These are phyloP conservation scores for Parachlorella kessleri DNA, from an alignment of 139 green algal species.

Conservation along the genomic window DNA sequence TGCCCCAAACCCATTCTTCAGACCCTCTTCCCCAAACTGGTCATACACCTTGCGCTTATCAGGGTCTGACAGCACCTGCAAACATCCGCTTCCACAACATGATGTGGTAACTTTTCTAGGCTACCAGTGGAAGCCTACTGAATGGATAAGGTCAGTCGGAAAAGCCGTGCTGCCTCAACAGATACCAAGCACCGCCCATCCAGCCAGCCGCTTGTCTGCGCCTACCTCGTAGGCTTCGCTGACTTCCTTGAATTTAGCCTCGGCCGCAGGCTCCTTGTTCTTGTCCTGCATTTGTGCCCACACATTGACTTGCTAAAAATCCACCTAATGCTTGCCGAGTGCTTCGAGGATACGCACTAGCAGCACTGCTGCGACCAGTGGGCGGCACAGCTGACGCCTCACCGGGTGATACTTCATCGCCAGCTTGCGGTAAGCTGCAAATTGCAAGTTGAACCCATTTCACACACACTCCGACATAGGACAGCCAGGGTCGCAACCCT, in stretches of 20 bases:
- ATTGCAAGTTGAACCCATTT: too few relatives aligned
- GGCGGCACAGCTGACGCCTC: background rate
- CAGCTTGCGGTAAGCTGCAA: conserved; percentile 80
- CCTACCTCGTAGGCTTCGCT: conserved; percentile 83
- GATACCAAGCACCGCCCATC: background rate
- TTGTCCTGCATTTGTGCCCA: conserved; percentile 75
- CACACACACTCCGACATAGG: too few relatives aligned
- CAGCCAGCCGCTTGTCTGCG: background rate
- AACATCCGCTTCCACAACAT: too few relatives aligned
- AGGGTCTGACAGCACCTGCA: conserved; percentile 78
- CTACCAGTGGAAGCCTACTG: too few relatives aligned
- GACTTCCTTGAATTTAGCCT: conserved; percentile 89
- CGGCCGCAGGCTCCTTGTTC: conserved; percentile 58
- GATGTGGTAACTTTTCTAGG: too few relatives aligned
- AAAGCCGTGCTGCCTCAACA: too few relatives aligned
- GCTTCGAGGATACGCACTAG: too few relatives aligned
- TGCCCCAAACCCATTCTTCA: conserved; percentile 69
- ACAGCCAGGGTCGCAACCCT: too few relatives aligned
- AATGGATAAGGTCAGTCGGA: too few relatives aligned
- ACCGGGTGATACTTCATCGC: conserved; percentile 87
- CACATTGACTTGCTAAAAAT: too few relatives aligned
- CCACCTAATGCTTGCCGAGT: too few relatives aligned
- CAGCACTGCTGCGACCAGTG: too few relatives aligned
- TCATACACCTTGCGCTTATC: conserved; percentile 81
- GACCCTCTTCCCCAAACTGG: conserved; percentile 82